These are phyloP conservation scores for Fomes fomentarius DNA, from an alignment of 1,284 basidiomycete genomes.

Conservation along the genomic window DNA sequence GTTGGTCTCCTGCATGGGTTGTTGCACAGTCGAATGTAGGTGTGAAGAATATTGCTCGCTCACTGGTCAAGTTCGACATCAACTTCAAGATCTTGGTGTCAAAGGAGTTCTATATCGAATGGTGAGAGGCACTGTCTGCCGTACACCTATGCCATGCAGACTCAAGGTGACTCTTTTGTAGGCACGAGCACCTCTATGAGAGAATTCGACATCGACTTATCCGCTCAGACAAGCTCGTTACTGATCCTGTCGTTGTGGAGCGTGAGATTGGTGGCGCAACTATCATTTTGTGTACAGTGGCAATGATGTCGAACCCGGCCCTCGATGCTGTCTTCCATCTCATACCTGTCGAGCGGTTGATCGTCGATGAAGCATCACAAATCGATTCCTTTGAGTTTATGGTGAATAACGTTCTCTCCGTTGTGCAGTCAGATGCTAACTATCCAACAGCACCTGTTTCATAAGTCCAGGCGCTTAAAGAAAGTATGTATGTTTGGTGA, in stretches of 20 bases:
- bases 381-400: conserved; percentile 37
- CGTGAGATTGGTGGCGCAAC: conserved; percentile 35
- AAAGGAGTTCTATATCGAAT: conserved; percentile 58
- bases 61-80: conserved; percentile 35
- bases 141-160: not conserved
- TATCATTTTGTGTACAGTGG: conserved; percentile 68
- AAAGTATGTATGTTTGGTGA: conserved; percentile 51
- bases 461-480: conserved; percentile 32
- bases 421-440: not conserved
- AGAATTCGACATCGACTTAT: conserved; percentile 48
- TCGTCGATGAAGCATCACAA: conserved; percentile 54
- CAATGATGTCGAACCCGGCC: conserved; percentile 59
- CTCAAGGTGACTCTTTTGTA: conserved; percentile 31
- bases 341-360: conserved; percentile 46
- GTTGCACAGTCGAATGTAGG: conserved; percentile 44
- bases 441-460: conserved; percentile 38
- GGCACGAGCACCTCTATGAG: conserved; percentile 74
- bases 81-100: conserved; percentile 49
- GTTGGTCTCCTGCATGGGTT: conserved; percentile 29
- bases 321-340: conserved; percentile 25
- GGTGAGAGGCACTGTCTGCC: conserved; percentile 44
- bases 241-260: not conserved
- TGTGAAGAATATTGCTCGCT: conserved; percentile 58
- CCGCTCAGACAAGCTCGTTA: conserved; percentile 47
- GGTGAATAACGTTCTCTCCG: not conserved